Evolutionary conservation across 306 rosid genomes (phyloP), one percentile per base, ranked within the genome.

Genomic region (Prunus mume): DNA sequence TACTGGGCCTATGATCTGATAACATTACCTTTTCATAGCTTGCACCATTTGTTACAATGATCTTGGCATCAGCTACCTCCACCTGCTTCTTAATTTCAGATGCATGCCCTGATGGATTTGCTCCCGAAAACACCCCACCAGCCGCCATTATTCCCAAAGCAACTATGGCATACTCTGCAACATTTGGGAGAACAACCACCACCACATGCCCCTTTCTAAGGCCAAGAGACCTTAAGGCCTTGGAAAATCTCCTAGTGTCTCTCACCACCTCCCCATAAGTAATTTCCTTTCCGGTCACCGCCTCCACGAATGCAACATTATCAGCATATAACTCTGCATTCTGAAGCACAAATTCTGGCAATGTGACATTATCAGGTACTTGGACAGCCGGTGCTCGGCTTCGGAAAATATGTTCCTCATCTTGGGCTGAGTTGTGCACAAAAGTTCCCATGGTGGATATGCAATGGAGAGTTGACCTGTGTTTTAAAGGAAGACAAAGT

Each of bases 51-150:
- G 97, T 89, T 77, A 95, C 79, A 71, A 92, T 85, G 1, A 95
- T 61, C 82, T 89, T 90, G 28, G 96, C 99, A 62, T 88, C 91
- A 24, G 97, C 90, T 72, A 81, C 87, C 67, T 84, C 87, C 22
- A 81, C 93, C 19, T 95, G 99, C 78, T 92, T 90, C 83, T 83
- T 88, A 13, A 92, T 92, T 80, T 95, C 99, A 1, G 93, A 89
- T 27, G 58, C 79, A 86, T 85, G 97, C 25, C 91, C 90, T 0
- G 91, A 3, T 3, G 97, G 99, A 76, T 95, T 95, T 25, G 89
- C 93, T 1, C 99, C 97, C 22, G 97, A 95, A 52, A 95, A 95
- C 57, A 95, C 97, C 2, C 86, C 96, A 13, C 99, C 99, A 60
- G 87, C 86, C 13, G 83, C 85, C 99, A 95, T 95, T 18, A 95